phyloP scores from a whole-genome alignment of 768 basidiomycete species.

The Trametes villosa region DNA sequence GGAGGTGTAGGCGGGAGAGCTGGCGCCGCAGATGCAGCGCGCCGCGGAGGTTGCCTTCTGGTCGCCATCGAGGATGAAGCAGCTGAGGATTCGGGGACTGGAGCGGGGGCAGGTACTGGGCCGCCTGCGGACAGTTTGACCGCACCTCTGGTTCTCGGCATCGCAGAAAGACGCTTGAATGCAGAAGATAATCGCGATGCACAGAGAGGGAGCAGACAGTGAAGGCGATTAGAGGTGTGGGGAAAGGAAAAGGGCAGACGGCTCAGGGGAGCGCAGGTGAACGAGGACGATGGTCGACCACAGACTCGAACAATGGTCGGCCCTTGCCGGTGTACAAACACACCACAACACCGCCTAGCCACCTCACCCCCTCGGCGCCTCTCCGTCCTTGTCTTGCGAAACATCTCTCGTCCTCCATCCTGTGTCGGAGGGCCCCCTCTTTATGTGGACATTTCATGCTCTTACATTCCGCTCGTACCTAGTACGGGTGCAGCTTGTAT shows the following conservation, averaged over 20 bases:
- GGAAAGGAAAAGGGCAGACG: not conserved
- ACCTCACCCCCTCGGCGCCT: not conserved
- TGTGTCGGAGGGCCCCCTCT: not conserved
- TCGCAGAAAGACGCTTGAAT: constrained; percentile 7
- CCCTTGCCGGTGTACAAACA: constrained; percentile 20
- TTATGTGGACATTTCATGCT: no score
- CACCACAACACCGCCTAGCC: constrained; percentile 8
- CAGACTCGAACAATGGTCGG: constrained; percentile 20
- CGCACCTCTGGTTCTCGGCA: constrained; percentile 23
- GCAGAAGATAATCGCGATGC: constrained; percentile 1
- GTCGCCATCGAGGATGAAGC: constrained; percentile 12
- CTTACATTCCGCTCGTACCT: no score
- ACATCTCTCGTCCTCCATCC: not conserved
- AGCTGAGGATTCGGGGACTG: not conserved
- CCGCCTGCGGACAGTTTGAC: constrained; percentile 11
- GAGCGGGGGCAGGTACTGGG: constrained; percentile 11
- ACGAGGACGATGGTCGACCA: not conserved
- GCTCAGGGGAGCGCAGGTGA: no score
- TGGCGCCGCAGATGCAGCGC: constrained; percentile 18
- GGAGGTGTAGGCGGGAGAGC: constrained; percentile 25
- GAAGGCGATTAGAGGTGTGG: constrained; percentile 7
- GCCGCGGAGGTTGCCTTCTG: constrained; percentile 14
- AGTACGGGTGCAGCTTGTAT: no score
- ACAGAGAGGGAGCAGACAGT: not conserved
- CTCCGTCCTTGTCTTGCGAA: not conserved